Conservation (phyloP, 495 filamentous ascomycete species). For the Lasiosphaeriaceae sp. region DNA sequence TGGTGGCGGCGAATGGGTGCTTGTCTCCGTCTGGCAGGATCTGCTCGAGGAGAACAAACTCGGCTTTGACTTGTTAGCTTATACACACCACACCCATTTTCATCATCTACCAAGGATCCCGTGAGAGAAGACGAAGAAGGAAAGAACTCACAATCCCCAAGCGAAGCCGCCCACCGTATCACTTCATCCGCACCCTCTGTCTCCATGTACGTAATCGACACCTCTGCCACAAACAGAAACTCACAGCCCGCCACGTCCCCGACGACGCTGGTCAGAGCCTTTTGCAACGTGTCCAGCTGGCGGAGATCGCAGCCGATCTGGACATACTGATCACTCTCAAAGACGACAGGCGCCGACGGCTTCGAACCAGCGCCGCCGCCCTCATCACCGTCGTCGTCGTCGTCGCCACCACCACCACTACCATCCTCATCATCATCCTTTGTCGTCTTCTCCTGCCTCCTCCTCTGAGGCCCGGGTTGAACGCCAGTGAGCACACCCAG, state of each 20-base stretch:
- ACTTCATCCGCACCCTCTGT: slow-evolving; percentile 66
- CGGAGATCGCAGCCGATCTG: slow-evolving; percentile 81
- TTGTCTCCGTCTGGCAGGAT: slow-evolving; percentile 69
- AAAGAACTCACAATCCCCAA: slow-evolving; percentile 54
- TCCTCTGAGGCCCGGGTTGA: neutral
- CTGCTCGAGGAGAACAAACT: slow-evolving; percentile 88
- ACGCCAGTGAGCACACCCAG: slow-evolving; percentile 24
- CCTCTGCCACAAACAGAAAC: slow-evolving; percentile 81
- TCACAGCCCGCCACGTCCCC: slow-evolving; percentile 49
- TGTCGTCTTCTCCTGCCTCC: no score
- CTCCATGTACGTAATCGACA: slow-evolving; percentile 90
- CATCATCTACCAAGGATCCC: neutral
- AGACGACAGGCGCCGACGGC: slow-evolving; percentile 34
- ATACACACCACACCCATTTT: neutral
- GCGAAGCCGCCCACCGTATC: slow-evolving; percentile 62
- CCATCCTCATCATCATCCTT: neutral
- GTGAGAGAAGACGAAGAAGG: neutral
- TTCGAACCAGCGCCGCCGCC: no score
- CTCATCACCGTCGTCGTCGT: neutral
- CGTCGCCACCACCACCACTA: neutral
- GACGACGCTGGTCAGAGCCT: slow-evolving; percentile 48
- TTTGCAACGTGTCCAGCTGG: slow-evolving; percentile 54
- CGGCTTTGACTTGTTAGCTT: slow-evolving; percentile 25
- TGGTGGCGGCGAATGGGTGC: slow-evolving; percentile 83
- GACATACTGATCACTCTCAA: slow-evolving; percentile 67